Base-by-base conservation (phyloP, 2,329 filamentous ascomycete species). In the Passalora sequoiae region DNA sequence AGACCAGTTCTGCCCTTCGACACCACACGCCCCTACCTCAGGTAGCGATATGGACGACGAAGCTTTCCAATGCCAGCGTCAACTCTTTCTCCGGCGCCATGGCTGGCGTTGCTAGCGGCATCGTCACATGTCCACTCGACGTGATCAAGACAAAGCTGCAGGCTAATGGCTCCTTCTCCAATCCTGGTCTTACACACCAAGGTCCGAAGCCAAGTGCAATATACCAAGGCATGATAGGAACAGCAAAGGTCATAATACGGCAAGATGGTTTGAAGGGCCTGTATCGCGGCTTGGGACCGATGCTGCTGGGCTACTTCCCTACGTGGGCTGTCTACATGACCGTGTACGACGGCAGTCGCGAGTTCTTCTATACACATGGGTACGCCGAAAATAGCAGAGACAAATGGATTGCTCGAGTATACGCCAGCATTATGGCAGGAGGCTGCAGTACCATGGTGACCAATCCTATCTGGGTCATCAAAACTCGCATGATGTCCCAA, bases 391-490 rank as follows among this genome's bases (percentile, higher is more conserved):
- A 33, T 7, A 44, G 53, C 7, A 38, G 82, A 49, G 91, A 87
- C 62, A 80, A 78, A 60, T 83, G 86, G 69, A 64, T 88, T 32
- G 78, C 91, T 58, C 88, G 87, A 61, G 84, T 92, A 54, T 89
- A 86, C 72, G 92, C 92, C 16, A 95, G 92, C 7, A 80, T 98
- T 48, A 78, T 89, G 44, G 92, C 91, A 17, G 92, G 92, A 40
- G 89, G 82, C 49, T 95, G 86, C 69, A 96, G 89, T 55, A 98
- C 92, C 3, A 76, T 97, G 51, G 85, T 84, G 50, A 98, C 92
- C 17, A 98, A 97, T 66, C 92, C 92, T 1, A 98, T 98, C 49
- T 98, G 92, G 92, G 92, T 98, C 27, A 95, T 98, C 71, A 98
- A 98, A 69, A 98, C 92, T 37, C 78, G 92, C 55, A 78, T 98